These are phyloP conservation scores for Talaromyces sp. DNA, from an alignment of 2,329 filamentous ascomycete species.

Conservation along the genomic window DNA sequence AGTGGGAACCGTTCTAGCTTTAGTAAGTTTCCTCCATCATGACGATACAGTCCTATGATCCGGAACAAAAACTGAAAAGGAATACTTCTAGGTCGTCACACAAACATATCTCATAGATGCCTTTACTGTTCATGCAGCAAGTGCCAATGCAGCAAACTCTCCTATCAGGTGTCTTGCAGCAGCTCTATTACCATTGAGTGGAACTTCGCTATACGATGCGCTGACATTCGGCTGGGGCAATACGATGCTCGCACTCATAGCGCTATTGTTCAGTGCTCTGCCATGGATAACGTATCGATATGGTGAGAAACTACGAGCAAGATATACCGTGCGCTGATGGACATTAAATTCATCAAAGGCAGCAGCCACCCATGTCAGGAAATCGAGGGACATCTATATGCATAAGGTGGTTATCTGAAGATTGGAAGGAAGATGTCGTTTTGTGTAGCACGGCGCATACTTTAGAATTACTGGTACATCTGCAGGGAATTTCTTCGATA, in stretches of 20 bases:
- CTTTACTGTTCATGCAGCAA: neutral
- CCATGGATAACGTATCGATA: slow-evolving; percentile 6
- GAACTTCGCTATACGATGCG: neutral
- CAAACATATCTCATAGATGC: slow-evolving; percentile 6
- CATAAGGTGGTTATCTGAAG: neutral
- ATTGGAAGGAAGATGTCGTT: neutral
- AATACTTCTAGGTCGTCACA: slow-evolving; percentile 27
- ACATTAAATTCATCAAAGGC: neutral
- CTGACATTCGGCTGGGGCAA: slow-evolving; percentile 4
- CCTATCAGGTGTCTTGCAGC: neutral
- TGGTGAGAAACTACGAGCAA: neutral
- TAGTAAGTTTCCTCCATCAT: neutral
- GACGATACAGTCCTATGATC: neutral
- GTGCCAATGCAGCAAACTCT: neutral
- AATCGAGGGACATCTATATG: neutral
- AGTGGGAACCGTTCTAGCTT: neutral
- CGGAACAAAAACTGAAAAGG: neutral
- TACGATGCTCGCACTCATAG: slow-evolving; percentile 1
- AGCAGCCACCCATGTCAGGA: neutral
- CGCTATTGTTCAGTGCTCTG: neutral
- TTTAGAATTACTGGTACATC: neutral
- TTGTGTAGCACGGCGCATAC: neutral
- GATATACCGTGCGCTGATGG: neutral
- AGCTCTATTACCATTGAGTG: slow-evolving; percentile 5
- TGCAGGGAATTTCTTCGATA: neutral